Conservation (phyloP, 2,329 filamentous ascomycete species). For the Emmonsia crescens region DNA sequence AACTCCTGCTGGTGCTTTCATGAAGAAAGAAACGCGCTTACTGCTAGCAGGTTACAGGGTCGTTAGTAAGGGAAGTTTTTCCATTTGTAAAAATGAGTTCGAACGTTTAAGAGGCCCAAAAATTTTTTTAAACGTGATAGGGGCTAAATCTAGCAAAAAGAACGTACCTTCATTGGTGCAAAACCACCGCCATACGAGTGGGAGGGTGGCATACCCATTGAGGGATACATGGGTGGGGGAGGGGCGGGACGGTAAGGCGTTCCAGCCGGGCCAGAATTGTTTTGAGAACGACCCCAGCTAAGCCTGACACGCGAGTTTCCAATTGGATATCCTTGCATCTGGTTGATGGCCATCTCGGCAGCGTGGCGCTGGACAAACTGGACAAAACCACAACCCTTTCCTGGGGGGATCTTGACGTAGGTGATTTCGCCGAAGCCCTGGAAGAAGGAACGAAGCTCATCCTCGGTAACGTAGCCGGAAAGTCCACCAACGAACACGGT, state of each 20-base stretch:
- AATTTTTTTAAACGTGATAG: too few species aligned
- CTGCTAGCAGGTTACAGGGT: slow-evolving; percentile 14
- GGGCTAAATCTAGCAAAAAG: slow-evolving; percentile 12
- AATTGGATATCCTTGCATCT: slow-evolving; percentile 99
- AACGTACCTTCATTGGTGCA: slow-evolving; percentile 54
- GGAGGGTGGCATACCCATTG: slow-evolving; percentile 56
- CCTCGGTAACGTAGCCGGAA: slow-evolving; percentile 95
- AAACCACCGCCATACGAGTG: slow-evolving; percentile 53
- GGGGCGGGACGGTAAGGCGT: slow-evolving; percentile 95
- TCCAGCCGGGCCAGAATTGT: slow-evolving; percentile 93
- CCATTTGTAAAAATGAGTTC: background rate
- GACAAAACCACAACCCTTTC: slow-evolving; percentile 97
- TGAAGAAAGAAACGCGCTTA: slow-evolving; percentile 28
- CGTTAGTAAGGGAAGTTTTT: slow-evolving; percentile 12
- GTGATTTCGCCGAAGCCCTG: slow-evolving; percentile 99
- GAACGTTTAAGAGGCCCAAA: background rate
- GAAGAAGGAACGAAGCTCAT: slow-evolving; percentile 99
- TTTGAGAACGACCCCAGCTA: slow-evolving; percentile 96
- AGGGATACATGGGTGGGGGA: slow-evolving; percentile 60
- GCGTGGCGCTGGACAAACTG: slow-evolving; percentile 98
- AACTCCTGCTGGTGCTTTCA: slow-evolving; percentile 36
- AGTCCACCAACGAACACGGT: slow-evolving; percentile 97
- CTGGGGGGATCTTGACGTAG: slow-evolving; percentile 98
- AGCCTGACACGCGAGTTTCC: slow-evolving; percentile 96
- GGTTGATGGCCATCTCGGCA: slow-evolving; percentile 99